phyloP scores from a whole-genome alignment of 202 grass and related monocot species.

The Panicum hallii region DNA sequence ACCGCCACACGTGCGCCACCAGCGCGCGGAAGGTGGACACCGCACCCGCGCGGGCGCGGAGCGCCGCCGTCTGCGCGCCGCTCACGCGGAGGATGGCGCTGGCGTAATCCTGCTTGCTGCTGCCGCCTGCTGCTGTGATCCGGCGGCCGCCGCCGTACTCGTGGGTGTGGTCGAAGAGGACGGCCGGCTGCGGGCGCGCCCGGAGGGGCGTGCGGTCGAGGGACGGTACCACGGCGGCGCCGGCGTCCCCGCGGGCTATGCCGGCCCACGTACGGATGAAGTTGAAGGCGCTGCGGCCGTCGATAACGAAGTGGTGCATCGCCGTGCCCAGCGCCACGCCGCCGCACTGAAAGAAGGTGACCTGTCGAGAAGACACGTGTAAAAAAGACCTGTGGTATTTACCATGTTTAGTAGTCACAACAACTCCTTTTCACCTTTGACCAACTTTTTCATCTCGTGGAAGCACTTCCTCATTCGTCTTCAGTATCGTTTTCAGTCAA shows the following conservation, averaged over 20 bases:
- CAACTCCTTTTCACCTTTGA: background rate
- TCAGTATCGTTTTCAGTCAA: background rate
- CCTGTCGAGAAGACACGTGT: slow-evolving; percentile 34
- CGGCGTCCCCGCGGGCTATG: slow-evolving; percentile 49
- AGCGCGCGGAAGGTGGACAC: slow-evolving; percentile 62
- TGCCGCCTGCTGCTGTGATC: background rate
- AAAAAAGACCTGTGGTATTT: too few species aligned
- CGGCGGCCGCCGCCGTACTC: slow-evolving; percentile 37
- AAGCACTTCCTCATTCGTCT: background rate
- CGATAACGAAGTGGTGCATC: slow-evolving; percentile 69
- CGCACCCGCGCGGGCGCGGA: slow-evolving; percentile 32
- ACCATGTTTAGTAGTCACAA: background rate
- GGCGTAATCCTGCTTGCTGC: background rate
- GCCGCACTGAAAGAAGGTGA: slow-evolving; percentile 74
- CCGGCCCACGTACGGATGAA: slow-evolving; percentile 70
- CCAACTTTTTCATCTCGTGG: background rate
- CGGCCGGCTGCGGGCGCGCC: background rate
- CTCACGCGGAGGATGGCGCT: slow-evolving; percentile 61
- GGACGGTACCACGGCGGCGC: slow-evolving; percentile 36
- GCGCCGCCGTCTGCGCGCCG: slow-evolving; percentile 41
- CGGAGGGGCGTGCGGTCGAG: slow-evolving; percentile 65
- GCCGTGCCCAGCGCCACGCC: slow-evolving; percentile 69
- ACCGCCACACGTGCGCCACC: slow-evolving; percentile 60
- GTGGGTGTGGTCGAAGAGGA: slow-evolving; percentile 43
- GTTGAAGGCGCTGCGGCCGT: slow-evolving; percentile 61